Evolutionary conservation across 2,329 filamentous ascomycete species (phyloP), one percentile per base, ranked within the genome.

Genomic region (Pseudocercospora fuligena): DNA sequence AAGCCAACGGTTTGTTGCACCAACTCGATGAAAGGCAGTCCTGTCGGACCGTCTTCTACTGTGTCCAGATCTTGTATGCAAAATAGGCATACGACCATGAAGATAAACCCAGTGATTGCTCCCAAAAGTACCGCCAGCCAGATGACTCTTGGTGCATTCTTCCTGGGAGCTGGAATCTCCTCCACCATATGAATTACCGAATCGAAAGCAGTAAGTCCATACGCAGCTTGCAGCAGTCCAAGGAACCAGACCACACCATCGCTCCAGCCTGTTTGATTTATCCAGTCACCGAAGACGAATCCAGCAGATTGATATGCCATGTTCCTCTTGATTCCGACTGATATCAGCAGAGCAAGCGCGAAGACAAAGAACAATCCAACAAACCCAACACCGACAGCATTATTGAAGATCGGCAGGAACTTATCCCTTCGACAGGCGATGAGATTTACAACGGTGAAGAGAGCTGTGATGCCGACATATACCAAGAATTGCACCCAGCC

Each of bases 131-230:
- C 83, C 0, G 85, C 82, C 19, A 87, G 79, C 78, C 82, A 86
- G 68, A 87, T 86, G 2, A 84, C 81, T 16, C 78, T 78, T 0
- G 86, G 86, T 0, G 82, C 83, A 63, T 85, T 86, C 40, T 77
- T 82, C 31, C 84, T 77, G 1, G 86, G 85, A 3, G 79, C 76
- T 1, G 85, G 85, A 1, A 87, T 85, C 70, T 87, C 85, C 69
- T 88, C 86, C 1, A 86, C 83, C 79, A 88, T 82, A 72, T 88
- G 86, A 43, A 87, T 86, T 36, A 86, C 85, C 0, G 85, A 84
- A 70, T 88, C 86, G 68, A 88, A 87, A 1, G 85, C 86, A 0
- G 84, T 86, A 16, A 87, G 75, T 1, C 84, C 86, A 63, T 87
- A 88, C 0, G 86, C 86, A 1, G 84, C 82, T 69, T 88, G 86